A percentile compares a stretch with the other conserved stretches of the same genome.
Evolutionary conservation across 1,284 basidiomycete species (phyloP).

Genomic region (Rhodotorula sp.): DNA sequence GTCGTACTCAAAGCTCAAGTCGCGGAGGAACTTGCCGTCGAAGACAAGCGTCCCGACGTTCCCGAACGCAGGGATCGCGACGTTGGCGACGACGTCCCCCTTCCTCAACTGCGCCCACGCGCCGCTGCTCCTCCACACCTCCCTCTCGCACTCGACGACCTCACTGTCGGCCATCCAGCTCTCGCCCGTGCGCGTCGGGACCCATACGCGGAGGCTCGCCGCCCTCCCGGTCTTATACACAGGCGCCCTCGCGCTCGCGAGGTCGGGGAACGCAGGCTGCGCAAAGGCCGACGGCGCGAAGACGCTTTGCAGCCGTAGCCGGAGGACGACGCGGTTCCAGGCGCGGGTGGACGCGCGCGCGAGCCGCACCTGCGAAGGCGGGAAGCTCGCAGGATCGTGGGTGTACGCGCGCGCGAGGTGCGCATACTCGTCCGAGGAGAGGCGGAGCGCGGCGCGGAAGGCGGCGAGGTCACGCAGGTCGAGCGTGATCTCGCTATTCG

Average conservation of each 20-base stretch:
- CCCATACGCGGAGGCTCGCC: constrained; percentile 52
- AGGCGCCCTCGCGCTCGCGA: background rate
- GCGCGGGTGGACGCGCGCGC: constrained; percentile 51
- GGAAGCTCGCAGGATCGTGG: constrained; percentile 43
- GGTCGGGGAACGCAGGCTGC: constrained; percentile 4
- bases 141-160: constrained; percentile 47
- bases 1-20: constrained; percentile 51
- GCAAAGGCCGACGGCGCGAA: constrained; percentile 1
- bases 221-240: constrained; percentile 49
- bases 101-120: constrained; percentile 48
- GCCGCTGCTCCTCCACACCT: constrained; percentile 42
- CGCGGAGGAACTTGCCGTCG: constrained; percentile 50
- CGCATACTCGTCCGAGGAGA: constrained; percentile 31
- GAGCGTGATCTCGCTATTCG: constrained; percentile 31
- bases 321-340: constrained; percentile 51
- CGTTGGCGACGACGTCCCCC: constrained; percentile 53
- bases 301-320: constrained; percentile 48
- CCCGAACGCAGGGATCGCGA: constrained; percentile 43
- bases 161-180: constrained; percentile 47
- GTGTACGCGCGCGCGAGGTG: constrained; percentile 36
- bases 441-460: constrained; percentile 60
- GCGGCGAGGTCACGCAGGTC: constrained; percentile 73
- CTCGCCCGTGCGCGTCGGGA: constrained; percentile 37
- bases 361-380: constrained; percentile 47
- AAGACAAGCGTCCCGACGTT: constrained; percentile 49